Percentiles rank a stretch among this genome's conserved stretches.
phyloP scores from a whole-genome alignment of 2,329 filamentous ascomycete genomes.

The Monilinia aucupariae region DNA sequence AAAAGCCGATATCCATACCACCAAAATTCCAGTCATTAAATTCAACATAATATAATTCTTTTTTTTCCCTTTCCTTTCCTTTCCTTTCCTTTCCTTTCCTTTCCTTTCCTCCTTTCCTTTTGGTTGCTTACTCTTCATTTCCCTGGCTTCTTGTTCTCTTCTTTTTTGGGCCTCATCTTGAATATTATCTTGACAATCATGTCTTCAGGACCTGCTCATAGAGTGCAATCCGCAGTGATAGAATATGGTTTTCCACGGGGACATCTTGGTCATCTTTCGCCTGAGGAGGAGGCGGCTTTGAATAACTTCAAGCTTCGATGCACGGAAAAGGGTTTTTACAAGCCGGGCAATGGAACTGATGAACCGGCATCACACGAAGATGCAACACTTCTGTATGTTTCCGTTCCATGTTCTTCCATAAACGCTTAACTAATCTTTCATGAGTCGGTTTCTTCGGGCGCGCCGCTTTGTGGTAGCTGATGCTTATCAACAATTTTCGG shows the following conservation, averaged over 20 bases:
- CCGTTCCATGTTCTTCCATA: neutral
- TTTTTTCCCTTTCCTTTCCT: neutral
- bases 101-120: neutral
- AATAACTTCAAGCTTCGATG: slow-evolving; percentile 66
- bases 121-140: neutral
- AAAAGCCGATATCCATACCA: neutral
- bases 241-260: slow-evolving; percentile 62
- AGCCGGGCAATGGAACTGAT: slow-evolving; percentile 38
- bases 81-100: too few relatives aligned
- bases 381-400: slow-evolving; percentile 60
- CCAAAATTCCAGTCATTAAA: too few relatives aligned
- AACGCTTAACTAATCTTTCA: slow-evolving; percentile 2
- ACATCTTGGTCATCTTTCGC: slow-evolving; percentile 73
- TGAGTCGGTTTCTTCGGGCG: slow-evolving; percentile 78
- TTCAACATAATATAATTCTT: neutral
- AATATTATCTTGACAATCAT: slow-evolving; percentile 19
- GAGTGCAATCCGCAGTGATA: slow-evolving; percentile 34
- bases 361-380: slow-evolving; percentile 61
- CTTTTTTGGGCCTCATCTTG: neutral
- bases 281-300: slow-evolving; percentile 62
- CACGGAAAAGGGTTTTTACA: slow-evolving; percentile 59
- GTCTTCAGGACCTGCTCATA: slow-evolving; percentile 32
- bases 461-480: slow-evolving; percentile 74
- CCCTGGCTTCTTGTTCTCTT: neutral
- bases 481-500: slow-evolving; percentile 76